phyloP scores from a whole-genome alignment of 148 eudicot species.

The Chenopodium formosanum region DNA sequence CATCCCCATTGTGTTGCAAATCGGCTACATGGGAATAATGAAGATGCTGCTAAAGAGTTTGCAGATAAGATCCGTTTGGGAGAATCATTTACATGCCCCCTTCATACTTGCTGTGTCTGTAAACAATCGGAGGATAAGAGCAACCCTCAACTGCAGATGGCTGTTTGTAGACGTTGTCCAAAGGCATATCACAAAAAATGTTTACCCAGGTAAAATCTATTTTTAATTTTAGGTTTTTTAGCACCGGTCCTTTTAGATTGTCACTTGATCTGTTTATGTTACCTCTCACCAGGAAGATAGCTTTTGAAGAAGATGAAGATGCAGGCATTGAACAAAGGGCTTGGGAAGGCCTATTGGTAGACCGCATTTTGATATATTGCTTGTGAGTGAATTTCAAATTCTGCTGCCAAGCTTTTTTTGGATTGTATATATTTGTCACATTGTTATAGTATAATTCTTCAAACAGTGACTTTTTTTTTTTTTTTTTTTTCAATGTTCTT shows the following conservation, averaged over 20 bases:
- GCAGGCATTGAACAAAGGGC: conserved; percentile 51
- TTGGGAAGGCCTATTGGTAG: conserved; percentile 57
- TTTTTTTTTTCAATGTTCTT: conserved; percentile 4
- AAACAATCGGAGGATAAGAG: conserved; percentile 49
- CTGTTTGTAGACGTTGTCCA: conserved; percentile 86
- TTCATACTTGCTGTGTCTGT: conserved; percentile 61
- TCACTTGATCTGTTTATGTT: conserved; percentile 12
- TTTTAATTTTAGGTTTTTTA: no score
- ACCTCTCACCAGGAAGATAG: conserved; percentile 43
- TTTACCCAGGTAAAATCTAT: conserved; percentile 53
- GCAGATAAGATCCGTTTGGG: conserved; percentile 54
- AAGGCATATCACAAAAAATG: conserved; percentile 76
- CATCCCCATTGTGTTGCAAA: conserved; percentile 77
- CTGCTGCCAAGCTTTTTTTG: neutral
- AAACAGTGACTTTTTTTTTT: neutral
- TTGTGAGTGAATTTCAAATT: conserved; percentile 44
- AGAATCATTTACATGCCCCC: conserved; percentile 63
- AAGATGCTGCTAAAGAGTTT: conserved; percentile 44
- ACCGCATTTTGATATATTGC: conserved; percentile 70
- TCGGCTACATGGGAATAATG: conserved; percentile 46
- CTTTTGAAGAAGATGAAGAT: conserved; percentile 47
- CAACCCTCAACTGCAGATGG: conserved; percentile 57
- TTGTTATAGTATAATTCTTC: no score
- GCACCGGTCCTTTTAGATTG: neutral
- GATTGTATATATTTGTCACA: no score